Percentiles rank a stretch among this genome's conserved stretches.
phyloP scores from a whole-genome alignment of 179 eudicot genomes.

The Vitellaria paradoxa region DNA sequence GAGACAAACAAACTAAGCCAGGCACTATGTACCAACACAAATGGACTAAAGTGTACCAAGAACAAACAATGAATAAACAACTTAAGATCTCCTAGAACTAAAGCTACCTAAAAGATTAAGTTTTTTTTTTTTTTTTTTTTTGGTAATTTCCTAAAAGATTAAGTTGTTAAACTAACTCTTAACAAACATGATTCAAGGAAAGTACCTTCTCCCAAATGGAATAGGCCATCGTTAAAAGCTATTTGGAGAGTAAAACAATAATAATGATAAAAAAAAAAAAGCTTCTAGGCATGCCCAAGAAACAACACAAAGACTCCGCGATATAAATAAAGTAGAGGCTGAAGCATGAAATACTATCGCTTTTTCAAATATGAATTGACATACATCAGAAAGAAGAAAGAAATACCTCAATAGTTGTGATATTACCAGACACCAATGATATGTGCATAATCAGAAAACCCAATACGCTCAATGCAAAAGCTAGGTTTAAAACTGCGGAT shows the following conservation, averaged over 20 bases:
- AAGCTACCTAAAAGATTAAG: too few species aligned
- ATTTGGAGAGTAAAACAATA: not conserved
- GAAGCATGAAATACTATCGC: not conserved
- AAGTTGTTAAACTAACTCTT: too few species aligned
- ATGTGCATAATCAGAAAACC: slow-evolving; percentile 92
- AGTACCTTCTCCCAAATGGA: slow-evolving; percentile 1
- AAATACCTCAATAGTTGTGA: slow-evolving; percentile 86
- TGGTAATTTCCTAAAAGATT: too few species aligned
- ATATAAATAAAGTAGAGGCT: not conserved
- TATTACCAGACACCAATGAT: slow-evolving; percentile 74
- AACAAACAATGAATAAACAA: too few species aligned
- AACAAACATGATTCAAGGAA: not conserved
- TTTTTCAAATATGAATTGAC: not conserved
- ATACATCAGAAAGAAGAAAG: not conserved
- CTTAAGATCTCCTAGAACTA: too few species aligned
- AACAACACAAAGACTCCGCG: not conserved
- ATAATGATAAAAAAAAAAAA: not conserved
- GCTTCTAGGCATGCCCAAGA: not conserved
- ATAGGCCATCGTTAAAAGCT: not conserved
- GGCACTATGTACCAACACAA: too few species aligned
- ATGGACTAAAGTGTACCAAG: too few species aligned
- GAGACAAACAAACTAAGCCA: too few species aligned
- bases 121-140: too few species aligned
- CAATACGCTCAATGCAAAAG: slow-evolving; percentile 75
- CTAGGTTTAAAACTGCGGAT: slow-evolving; percentile 61